Base-by-base conservation (phyloP, 2,329 filamentous ascomycete genomes). In the Mycosphaerella arachidis region DNA sequence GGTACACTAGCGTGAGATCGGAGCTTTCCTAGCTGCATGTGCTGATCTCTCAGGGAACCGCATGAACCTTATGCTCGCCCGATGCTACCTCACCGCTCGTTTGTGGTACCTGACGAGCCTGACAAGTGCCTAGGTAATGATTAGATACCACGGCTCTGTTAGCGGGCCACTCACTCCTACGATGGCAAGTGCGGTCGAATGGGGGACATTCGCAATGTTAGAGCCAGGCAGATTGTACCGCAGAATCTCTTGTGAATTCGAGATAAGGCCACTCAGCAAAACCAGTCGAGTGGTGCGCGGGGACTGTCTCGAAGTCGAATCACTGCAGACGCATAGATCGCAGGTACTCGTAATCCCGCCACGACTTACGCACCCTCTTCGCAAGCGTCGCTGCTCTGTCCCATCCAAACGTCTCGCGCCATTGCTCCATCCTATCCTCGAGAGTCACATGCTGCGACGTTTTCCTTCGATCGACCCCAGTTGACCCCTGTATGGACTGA, bases 281-380 rank as follows among this genome's bases (percentile, higher is more conserved):
- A 12, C 43, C 16, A 6, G 9, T n/a, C n/a, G 20, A 35, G 31
- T 35, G 31, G 24, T 24, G 24, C 24, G 24, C 3, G 24, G 24
- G 3, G 24, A 24, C 24, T 24, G 24, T 24, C 24, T 24, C 3
- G 24, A 3, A 24, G 3, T 24, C 3, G 24, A 24, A 24, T 46
- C 43, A 46, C 7, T 18, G 53, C 52, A 53, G 31, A 31, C 55
- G 30, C 30, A 52, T 40, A 51, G 55, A 51, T n/a, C 33, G 30
- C 30, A 60, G 33, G n/a, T 46, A 56, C 18, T 56, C 53, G 53
- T 56, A 60, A 16, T 60, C 53, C n/a, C 53, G 53, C 58, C 58
- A 60, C 24, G 58, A 51, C 18, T 45, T 31, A 18, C 31, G 20
- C 27, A 60, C 58, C 43, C 53, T 43, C n/a, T 18, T 18, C 18